Percentiles rank a stretch among this genome's conserved stretches.
phyloP scores from a whole-genome alignment of 176 grass and related monocot genomes.

The Saccharum officinarum region DNA sequence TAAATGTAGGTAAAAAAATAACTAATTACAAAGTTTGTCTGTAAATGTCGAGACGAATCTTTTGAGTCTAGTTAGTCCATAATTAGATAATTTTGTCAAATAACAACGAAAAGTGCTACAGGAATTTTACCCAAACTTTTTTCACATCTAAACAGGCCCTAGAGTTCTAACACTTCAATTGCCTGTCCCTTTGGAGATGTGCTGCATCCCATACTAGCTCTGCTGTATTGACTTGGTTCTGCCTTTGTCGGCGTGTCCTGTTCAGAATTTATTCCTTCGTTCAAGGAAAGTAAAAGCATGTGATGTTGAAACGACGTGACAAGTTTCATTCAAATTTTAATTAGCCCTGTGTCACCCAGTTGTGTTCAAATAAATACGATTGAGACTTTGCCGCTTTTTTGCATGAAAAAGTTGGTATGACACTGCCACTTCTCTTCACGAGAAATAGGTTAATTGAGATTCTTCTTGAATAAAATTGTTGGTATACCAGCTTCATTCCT shows the following conservation, averaged over 20 bases:
- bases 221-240: conserved; percentile 11
- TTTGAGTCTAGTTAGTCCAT: no score
- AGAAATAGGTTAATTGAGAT: conserved; percentile 6
- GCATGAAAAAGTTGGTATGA: background rate
- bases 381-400: background rate
- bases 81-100: no score
- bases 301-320: background rate
- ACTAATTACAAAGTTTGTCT: no score
- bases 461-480: background rate
- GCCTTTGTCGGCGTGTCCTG: conserved; percentile 1
- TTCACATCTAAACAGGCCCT: no score
- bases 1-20: no score
- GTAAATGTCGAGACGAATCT: no score
- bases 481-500: background rate
- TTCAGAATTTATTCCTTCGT: background rate
- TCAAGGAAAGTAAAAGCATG: background rate
- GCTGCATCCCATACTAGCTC: conserved; percentile 28
- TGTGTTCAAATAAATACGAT: background rate
- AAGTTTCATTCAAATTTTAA: background rate
- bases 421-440: background rate
- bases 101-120: no score
- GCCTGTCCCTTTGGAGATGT: conserved; percentile 12
- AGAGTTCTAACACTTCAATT: background rate
- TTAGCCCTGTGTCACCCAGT: background rate
- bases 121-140: no score